A percentile compares a stretch with the other conserved stretches of the same genome.
These are phyloP conservation scores for Chaetothyriales sp. DNA, from an alignment of 2,329 filamentous ascomycete species.

Conservation along the genomic window DNA sequence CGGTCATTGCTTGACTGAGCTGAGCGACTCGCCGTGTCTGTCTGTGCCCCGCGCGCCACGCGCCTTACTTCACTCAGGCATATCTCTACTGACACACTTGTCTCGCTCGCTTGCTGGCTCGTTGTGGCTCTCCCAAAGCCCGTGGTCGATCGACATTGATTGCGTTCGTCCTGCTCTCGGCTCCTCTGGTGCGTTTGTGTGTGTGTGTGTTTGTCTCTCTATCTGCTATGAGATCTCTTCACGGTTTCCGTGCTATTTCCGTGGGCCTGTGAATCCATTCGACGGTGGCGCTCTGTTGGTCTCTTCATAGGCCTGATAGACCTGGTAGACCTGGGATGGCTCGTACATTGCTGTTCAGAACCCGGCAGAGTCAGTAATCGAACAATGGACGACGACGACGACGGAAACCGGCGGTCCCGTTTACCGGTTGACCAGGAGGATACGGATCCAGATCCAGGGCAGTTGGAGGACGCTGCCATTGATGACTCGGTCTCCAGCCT, in stretches of 20 bases:
- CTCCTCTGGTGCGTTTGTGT: not conserved
- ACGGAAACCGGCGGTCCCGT: slow-evolving; percentile 6
- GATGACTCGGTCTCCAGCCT: slow-evolving; percentile 9
- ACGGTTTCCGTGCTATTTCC: not conserved
- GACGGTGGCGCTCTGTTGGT: not conserved
- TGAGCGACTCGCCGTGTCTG: not conserved
- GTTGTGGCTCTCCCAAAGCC: not conserved
- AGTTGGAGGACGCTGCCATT: slow-evolving; percentile 5
- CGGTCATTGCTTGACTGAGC: not conserved
- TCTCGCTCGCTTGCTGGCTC: too few species aligned
- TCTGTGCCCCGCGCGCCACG: not conserved
- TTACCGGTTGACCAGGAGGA: slow-evolving; percentile 12
- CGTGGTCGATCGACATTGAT: not conserved
- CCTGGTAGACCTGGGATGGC: not conserved
- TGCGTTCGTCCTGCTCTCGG: not conserved
- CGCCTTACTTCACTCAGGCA: not conserved
- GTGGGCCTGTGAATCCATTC: not conserved
- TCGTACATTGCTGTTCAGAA: not conserved
- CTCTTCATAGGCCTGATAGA: not conserved
- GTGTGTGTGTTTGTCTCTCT: too few species aligned
- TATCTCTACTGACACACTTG: not conserved
- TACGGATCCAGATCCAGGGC: too few species aligned
- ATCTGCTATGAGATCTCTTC: not conserved
- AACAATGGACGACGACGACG: slow-evolving; percentile 13
- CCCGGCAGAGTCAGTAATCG: not conserved